Percentiles rank a stretch among this genome's conserved stretches.
These are phyloP conservation scores for Mallotus nudiflorus DNA, from an alignment of 345 rosid species.

Conservation along the genomic window DNA sequence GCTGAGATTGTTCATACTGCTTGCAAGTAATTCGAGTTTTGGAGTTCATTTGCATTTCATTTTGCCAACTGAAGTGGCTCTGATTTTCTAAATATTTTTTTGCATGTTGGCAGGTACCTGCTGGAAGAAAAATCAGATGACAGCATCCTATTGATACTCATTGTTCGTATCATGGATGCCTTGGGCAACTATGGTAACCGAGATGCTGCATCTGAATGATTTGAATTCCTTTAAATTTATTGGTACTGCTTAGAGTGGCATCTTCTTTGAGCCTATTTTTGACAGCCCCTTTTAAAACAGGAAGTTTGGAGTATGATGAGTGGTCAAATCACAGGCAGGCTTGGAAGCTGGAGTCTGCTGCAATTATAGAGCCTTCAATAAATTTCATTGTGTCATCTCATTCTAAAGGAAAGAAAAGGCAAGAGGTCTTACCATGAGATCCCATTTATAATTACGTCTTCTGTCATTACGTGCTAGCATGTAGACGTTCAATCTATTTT, in stretches of 20 bases:
- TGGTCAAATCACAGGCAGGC: constrained; percentile 98
- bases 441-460: constrained; percentile 13
- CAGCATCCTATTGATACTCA: constrained; percentile 83
- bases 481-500: constrained; percentile 19
- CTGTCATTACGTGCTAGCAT: constrained; percentile 3
- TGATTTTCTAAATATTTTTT: constrained; percentile 29
- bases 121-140: constrained; percentile 95
- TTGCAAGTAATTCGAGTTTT: constrained; percentile 73
- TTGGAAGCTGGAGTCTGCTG: constrained; percentile 98
- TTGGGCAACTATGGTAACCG: constrained; percentile 84
- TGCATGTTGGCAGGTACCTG: constrained; percentile 57
- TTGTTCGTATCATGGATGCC: constrained; percentile 93
- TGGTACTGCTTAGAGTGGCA: neutral
- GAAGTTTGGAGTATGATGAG: constrained; percentile 92
- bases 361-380: constrained; percentile 89
- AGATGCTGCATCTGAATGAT: constrained; percentile 26
- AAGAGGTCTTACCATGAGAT: constrained; percentile 15
- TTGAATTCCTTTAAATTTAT: constrained; percentile 13
- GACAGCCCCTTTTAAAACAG: constrained; percentile 38
- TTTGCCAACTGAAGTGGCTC: constrained; percentile 6
- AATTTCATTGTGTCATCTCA: constrained; percentile 83
- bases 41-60: constrained; percentile 1
- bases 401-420: constrained; percentile 94
- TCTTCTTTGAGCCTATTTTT: constrained; percentile 6
- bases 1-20: constrained; percentile 70